Conservation (phyloP, 1,284 basidiomycete species). For the Schizophyllum amplum region DNA sequence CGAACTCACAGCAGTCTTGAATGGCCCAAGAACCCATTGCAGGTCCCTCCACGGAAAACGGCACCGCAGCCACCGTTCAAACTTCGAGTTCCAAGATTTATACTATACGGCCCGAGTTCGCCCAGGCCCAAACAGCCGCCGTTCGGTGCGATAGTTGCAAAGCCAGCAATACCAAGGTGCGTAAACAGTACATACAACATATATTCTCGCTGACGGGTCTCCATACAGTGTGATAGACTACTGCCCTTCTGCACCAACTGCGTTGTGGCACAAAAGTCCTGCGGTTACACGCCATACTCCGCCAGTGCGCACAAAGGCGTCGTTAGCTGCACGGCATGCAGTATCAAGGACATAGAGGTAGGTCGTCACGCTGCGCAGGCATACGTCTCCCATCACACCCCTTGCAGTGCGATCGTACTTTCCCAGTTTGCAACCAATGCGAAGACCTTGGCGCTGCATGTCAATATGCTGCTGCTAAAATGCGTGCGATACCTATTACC, state of each 20-base stretch:
- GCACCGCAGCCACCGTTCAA: no score
- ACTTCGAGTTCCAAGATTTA: no score
- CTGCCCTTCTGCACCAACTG: slow-evolving; percentile 67
- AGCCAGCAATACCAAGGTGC: slow-evolving; percentile 59
- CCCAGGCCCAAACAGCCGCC: no score
- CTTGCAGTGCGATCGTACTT: slow-evolving; percentile 54
- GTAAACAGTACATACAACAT: slow-evolving; percentile 16
- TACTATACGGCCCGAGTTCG: no score
- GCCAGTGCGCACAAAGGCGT: slow-evolving; percentile 65
- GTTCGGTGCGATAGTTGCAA: slow-evolving; percentile 67
- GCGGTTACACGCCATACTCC: slow-evolving; percentile 66
- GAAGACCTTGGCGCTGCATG: background rate
- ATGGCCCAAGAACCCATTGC: no score
- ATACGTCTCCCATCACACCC: slow-evolving; percentile 7
- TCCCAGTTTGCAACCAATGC: slow-evolving; percentile 64
- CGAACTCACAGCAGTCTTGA: no score
- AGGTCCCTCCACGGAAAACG: no score
- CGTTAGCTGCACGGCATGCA: slow-evolving; percentile 63
- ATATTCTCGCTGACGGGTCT: slow-evolving; percentile 13
- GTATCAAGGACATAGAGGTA: slow-evolving; percentile 57
- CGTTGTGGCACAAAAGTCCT: slow-evolving; percentile 51
- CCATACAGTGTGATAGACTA: slow-evolving; percentile 55
- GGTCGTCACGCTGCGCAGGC: slow-evolving; percentile 14
- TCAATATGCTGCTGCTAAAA: background rate
- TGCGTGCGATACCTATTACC: background rate